These are phyloP conservation scores for Paxillus involutus DNA, from an alignment of 768 basidiomycete species.

Conservation along the genomic window DNA sequence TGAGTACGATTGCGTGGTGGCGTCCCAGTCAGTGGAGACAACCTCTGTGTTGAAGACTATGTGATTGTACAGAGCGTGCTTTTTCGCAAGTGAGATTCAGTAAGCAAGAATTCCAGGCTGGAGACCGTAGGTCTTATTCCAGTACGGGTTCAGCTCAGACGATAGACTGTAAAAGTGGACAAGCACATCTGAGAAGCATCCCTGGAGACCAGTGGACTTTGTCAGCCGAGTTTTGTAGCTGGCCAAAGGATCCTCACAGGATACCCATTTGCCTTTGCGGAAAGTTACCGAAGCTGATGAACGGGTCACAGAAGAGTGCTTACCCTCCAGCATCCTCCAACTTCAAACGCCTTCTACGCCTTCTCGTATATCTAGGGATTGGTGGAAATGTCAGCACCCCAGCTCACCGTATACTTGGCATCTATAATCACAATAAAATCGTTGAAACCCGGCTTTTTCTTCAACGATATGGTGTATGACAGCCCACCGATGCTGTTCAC, in stretches of 20 bases:
- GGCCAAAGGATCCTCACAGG: constrained; percentile 1
- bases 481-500: constrained; percentile 37
- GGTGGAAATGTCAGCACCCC: neutral
- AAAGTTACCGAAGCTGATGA: neutral
- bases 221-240: neutral
- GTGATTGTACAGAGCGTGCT: constrained; percentile 38
- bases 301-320: constrained; percentile 11
- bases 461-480: constrained; percentile 39
- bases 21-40: constrained; percentile 44
- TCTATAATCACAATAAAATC: constrained; percentile 37
- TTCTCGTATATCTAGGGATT: constrained; percentile 44
- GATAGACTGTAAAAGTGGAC: constrained; percentile 44
- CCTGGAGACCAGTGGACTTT: constrained; percentile 1
- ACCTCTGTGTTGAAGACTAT: constrained; percentile 44
- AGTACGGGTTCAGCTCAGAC: constrained; percentile 41
- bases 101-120: constrained; percentile 41
- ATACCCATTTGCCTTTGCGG: constrained; percentile 20
- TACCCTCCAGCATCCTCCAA: constrained; percentile 54
- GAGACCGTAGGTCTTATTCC: constrained; percentile 37
- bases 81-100: constrained; percentile 38
- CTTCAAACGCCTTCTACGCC: constrained; percentile 36
- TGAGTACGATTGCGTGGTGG: constrained; percentile 31
- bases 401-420: neutral
- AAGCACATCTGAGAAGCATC: constrained; percentile 32
- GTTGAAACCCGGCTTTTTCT: constrained; percentile 33